These are phyloP conservation scores for Clarireedia homoeocarpa DNA, from an alignment of 2,329 filamentous ascomycete species.

Conservation along the genomic window DNA sequence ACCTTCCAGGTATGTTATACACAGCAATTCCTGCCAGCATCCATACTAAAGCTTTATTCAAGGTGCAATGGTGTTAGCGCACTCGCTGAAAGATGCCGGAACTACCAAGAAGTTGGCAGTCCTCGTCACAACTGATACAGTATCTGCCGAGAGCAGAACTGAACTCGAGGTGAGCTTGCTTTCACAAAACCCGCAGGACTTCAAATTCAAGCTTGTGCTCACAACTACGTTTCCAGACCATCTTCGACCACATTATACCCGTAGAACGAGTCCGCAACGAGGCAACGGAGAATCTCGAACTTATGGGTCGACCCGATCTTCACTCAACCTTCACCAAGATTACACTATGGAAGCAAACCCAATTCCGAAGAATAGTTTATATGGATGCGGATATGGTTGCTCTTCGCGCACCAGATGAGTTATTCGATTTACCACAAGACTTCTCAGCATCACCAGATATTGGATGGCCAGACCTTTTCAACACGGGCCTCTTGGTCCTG, in stretches of 20 bases:
- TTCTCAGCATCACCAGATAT: conserved; percentile 82
- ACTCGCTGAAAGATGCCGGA: conserved; percentile 87
- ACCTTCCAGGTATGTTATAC: conserved; percentile 68
- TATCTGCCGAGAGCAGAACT: conserved; percentile 66
- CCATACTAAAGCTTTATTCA: conserved; percentile 20
- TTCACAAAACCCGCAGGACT: background rate
- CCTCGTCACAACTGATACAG: conserved; percentile 71
- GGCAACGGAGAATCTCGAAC: conserved; percentile 71
- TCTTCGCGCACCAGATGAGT: conserved; percentile 82
- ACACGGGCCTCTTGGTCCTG: conserved; percentile 93
- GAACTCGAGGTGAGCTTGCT: conserved; percentile 61
- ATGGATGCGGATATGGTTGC: conserved; percentile 92
- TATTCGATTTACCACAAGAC: conserved; percentile 58
- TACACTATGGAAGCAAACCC: conserved; percentile 81
- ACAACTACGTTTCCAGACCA: conserved; percentile 42
- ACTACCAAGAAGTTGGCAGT: conserved; percentile 79
- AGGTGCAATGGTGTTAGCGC: conserved; percentile 90
- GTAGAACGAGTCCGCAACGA: conserved; percentile 73
- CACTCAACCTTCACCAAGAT: conserved; percentile 96
- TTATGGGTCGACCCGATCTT: conserved; percentile 88
- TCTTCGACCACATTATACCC: conserved; percentile 85
- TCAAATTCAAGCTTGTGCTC: too few relatives aligned
- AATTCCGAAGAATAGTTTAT: conserved; percentile 90
- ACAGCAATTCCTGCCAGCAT: conserved; percentile 7
- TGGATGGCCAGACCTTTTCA: conserved; percentile 97